Base-by-base conservation (phyloP, 768 basidiomycete genomes). In the Mycena pura region DNA sequence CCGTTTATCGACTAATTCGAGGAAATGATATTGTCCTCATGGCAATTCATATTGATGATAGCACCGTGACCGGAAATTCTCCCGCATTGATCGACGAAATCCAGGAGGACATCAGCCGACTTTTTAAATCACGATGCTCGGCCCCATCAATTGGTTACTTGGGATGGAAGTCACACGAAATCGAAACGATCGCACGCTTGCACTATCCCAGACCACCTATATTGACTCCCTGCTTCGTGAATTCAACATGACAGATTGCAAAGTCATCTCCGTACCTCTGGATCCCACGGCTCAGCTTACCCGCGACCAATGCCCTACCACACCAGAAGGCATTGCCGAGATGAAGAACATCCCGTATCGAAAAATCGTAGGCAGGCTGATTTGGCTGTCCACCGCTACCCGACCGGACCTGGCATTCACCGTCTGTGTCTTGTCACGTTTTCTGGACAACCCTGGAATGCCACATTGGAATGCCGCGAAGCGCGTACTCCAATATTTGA, bases 81-180 rank as follows among this genome's bases (percentile, higher is more conserved):
- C 21, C 57, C 9, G 22, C 29, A 2, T 27, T 13, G 8, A 68
- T 68, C 39, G 50, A 68, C 25, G 21, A 13, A 10, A 24, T 71
- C 34, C 60, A 71, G 49, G 19, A 39, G 14, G 58, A 74, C 40
- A 58, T 79, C 6, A 59, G 53, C 14, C 29, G 21, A 1, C 53
- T 68, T 19, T 74, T 73, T 34, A 78, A 9, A 69, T 77, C 1
- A 74, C 70, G n/a, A n/a, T 24, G 17, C 36, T 50, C 1, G 48
- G 48, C 1, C 22, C 21, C 0, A 50, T 50, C 8, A 24, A 13
- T 1, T 50, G 48, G 48, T 14, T 50, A 2, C 24, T 50, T 52
- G 74, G 80, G 8, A 60, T 80, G 13, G 75, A 77, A 0, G 77
- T 80, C 58, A 59, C 70, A 7, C 66, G 73, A 13, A 78, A 76